A percentile compares a stretch with the other conserved stretches of the same genome.
phyloP scores from a whole-genome alignment of 2,329 filamentous ascomycete species.

The Podosphaera fusca region DNA sequence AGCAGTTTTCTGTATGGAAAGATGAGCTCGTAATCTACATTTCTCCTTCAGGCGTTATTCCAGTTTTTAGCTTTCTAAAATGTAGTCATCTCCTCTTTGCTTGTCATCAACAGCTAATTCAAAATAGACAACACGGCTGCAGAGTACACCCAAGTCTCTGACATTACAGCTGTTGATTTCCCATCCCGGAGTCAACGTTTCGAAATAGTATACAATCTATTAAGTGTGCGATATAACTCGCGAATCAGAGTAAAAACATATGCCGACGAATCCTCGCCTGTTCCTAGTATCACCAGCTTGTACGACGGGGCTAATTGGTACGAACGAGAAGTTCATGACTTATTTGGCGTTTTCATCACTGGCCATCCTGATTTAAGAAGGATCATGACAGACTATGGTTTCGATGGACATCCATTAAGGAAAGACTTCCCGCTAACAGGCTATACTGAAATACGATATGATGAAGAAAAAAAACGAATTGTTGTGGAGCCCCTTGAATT shows the following conservation, averaged over 20 bases:
- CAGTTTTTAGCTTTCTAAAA: slow-evolving; percentile 86
- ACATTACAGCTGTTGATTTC: slow-evolving; percentile 88
- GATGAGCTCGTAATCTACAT: slow-evolving; percentile 94
- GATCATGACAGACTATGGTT: slow-evolving; percentile 99
- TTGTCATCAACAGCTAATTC: slow-evolving; percentile 4
- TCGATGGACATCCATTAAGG: slow-evolving; percentile 87
- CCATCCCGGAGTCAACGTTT: slow-evolving; percentile 89
- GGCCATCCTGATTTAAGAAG: slow-evolving; percentile 86
- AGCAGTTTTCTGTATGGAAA: slow-evolving; percentile 99
- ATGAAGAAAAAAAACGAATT: slow-evolving; percentile 99
- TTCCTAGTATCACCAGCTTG: slow-evolving; percentile 65
- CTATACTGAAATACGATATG: slow-evolving; percentile 93
- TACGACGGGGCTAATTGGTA: slow-evolving; percentile 98
- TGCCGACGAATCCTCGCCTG: slow-evolving; percentile 81
- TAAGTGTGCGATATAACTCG: slow-evolving; percentile 88
- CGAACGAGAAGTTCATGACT: slow-evolving; percentile 89
- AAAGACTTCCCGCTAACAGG: slow-evolving; percentile 97
- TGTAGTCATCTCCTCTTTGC: slow-evolving; percentile 16
- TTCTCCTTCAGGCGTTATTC: slow-evolving; percentile 65
- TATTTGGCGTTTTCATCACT: slow-evolving; percentile 92
- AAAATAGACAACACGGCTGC: slow-evolving; percentile 69
- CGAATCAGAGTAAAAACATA: slow-evolving; percentile 97
- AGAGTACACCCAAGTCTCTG: slow-evolving; percentile 83
- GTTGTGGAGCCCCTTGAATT: slow-evolving; percentile 94
- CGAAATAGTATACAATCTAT: slow-evolving; percentile 92